Conservation (phyloP, 2,329 filamentous ascomycete species). For the Cryphonectria naterciae region DNA sequence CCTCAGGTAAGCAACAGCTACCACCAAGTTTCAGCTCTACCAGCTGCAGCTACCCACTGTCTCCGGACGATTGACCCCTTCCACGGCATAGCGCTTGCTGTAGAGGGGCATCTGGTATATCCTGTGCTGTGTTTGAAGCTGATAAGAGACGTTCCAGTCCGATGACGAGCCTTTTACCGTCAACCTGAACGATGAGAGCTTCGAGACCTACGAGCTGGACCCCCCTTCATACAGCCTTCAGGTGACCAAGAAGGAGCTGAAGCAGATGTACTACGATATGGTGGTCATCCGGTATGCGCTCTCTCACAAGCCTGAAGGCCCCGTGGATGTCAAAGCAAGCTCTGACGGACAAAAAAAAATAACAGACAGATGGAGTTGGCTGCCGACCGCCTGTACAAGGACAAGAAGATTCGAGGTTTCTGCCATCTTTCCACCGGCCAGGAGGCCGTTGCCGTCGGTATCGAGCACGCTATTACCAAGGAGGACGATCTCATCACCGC, state of each 20-base stretch:
- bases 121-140: constrained; percentile 9
- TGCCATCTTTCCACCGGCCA: constrained; percentile 98
- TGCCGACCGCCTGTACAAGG: constrained; percentile 98
- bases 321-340: neutral
- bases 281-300: constrained; percentile 79
- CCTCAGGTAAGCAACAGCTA: constrained; percentile 47
- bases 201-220: constrained; percentile 99
- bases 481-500: constrained; percentile 94
- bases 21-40: constrained; percentile 6
- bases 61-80: constrained; percentile 10
- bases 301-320: constrained; percentile 3
- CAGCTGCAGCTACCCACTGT: constrained; percentile 5
- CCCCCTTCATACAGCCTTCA: constrained; percentile 90
- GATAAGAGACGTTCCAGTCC: constrained; percentile 59
- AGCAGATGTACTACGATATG: constrained; percentile 99
- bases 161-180: constrained; percentile 93
- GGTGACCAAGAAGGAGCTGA: constrained; percentile 96
- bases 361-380: constrained; percentile 98
- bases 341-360: constrained; percentile 23
- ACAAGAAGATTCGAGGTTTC: constrained; percentile 99
- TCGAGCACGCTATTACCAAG: constrained; percentile 93
- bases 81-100: neutral
- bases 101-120: neutral
- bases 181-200: constrained; percentile 95
- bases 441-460: constrained; percentile 95